Conservation (phyloP, 148 eudicot species). For the Vaccinium myrtillus region DNA sequence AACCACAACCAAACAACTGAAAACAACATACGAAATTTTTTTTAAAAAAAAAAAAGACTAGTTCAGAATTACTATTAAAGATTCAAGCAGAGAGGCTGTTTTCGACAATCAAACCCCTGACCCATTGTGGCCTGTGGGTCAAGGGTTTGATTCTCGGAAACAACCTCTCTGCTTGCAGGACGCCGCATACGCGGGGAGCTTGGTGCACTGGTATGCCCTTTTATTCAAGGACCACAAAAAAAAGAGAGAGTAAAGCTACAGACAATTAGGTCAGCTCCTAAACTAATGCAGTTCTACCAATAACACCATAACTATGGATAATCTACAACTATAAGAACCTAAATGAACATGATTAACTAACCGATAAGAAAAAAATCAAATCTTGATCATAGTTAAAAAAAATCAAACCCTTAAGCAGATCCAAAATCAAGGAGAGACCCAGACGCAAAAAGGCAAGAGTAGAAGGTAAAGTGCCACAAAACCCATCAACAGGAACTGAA, state of each 20-base stretch:
- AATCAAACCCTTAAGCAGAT: conserved; percentile 12
- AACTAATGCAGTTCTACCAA: conserved; percentile 10
- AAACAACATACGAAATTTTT: neutral
- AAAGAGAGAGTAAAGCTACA: conserved; percentile 8
- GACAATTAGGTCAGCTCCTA: conserved; percentile 16
- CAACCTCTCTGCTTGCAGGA: too few species aligned
- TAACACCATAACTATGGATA: neutral
- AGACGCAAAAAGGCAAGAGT: conserved; percentile 5
- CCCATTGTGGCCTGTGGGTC: too few species aligned
- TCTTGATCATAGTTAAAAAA: neutral
- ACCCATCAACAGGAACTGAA: neutral
- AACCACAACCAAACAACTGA: neutral
- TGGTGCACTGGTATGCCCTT: too few species aligned
- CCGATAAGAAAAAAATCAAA: conserved; percentile 3
- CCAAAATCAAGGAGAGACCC: conserved; percentile 15
- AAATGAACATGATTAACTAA: neutral
- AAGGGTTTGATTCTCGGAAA: too few species aligned
- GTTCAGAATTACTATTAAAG: neutral
- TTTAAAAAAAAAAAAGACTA: neutral
- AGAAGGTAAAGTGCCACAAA: conserved; percentile 11
- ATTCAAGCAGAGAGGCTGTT: neutral
- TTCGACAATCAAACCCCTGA: too few species aligned
- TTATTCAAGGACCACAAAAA: neutral
- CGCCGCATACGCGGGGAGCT: too few species aligned
- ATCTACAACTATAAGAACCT: neutral